Evolutionary conservation across 2,329 filamentous ascomycete species (phyloP), one percentile per base, ranked within the genome.

Genomic region (Bretziella fagacearum): DNA sequence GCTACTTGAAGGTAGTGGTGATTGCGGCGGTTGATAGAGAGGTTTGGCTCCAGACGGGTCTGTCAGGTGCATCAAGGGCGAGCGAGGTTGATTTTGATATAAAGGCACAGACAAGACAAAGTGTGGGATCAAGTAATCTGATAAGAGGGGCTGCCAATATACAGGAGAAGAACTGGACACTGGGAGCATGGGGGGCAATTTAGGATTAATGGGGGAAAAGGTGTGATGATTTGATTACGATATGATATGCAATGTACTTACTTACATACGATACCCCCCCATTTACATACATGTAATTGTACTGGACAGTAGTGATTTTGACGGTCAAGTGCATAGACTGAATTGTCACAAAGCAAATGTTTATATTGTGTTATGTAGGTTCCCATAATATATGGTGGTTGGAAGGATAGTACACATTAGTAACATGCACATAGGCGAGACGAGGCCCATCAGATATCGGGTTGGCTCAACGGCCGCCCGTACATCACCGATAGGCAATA

Each of bases 1-100:
- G 78, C 2, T 74, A 79, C 53, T 64, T 86, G 50, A 79, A 79
- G 48, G 67, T 84, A 3, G 73, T 75, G 29, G 76, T 81, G 2
- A 69, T 84, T 45, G 78, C 79, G 2, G 73, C 78, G 25, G 65
- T 87, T 17, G 82, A 86, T 52, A 67, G 78, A 22, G 83, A 89
- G 5, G 65, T 74, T 27, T 89, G 83, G 69, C 58, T 78, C 39
- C 74, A 76, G 54, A 71, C 84, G 53, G 83, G 83, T 1, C 62
- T 72, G 18, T 63, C 65, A 15, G 79, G 79, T 2, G 79, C 79
- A 1, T 72, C 67, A 15, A 69, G 68, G 39, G 67, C 74, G 1
- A 66, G 60, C 37, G 79, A 83, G 11, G 66, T 79, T 3, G 74
- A 77, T 51, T 25, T 42, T 33, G 46, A 48, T 48, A 56, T 69